phyloP scores from a whole-genome alignment of 2,329 filamentous ascomycete genomes.

The Cladosporium cucumerinum region DNA sequence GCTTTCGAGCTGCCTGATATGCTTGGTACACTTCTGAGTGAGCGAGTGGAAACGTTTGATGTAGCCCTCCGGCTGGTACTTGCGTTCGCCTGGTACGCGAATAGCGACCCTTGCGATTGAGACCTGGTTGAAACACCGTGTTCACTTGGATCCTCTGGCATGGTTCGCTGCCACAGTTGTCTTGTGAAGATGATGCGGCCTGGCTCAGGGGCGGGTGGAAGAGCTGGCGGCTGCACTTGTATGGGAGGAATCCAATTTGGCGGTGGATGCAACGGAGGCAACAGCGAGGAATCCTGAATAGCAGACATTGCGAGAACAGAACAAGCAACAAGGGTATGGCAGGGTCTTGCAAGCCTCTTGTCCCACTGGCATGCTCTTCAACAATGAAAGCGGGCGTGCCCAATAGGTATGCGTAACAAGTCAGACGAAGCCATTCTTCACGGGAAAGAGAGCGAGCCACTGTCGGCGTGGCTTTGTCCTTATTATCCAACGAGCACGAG shows the following conservation, averaged over 20 bases:
- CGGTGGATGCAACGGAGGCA: conserved; percentile 15
- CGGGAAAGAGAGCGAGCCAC: conserved; percentile 12
- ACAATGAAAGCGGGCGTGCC: conserved; percentile 31
- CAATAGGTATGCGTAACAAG: conserved; percentile 31
- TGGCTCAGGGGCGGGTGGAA: conserved; percentile 20
- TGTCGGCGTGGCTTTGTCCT: conserved; percentile 29
- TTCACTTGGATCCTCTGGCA: conserved; percentile 32
- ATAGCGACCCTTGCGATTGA: conserved; percentile 25
- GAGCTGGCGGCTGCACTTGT: conserved; percentile 28
- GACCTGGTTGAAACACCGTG: conserved; percentile 32
- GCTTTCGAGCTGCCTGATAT: conserved; percentile 29
- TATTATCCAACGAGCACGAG: conserved; percentile 25
- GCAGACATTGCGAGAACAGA: conserved; percentile 31
- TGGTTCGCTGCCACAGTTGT: conserved; percentile 38
- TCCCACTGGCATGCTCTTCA: conserved; percentile 32
- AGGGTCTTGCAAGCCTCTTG: conserved; percentile 32
- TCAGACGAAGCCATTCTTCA: conserved; percentile 29
- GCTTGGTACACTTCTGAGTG: conserved; percentile 30
- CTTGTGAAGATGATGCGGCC: conserved; percentile 36
- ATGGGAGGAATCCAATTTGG: conserved; percentile 25
- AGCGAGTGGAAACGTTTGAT: conserved; percentile 31
- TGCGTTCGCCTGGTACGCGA: conserved; percentile 15
- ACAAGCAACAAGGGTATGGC: conserved; percentile 21
- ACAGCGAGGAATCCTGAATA: conserved; percentile 12
- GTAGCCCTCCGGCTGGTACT: conserved; percentile 28